Evolutionary conservation across 2,329 filamentous ascomycete genomes (phyloP), one percentile per base, ranked within the genome.

Genomic region (Aspergillus tubingensis): DNA sequence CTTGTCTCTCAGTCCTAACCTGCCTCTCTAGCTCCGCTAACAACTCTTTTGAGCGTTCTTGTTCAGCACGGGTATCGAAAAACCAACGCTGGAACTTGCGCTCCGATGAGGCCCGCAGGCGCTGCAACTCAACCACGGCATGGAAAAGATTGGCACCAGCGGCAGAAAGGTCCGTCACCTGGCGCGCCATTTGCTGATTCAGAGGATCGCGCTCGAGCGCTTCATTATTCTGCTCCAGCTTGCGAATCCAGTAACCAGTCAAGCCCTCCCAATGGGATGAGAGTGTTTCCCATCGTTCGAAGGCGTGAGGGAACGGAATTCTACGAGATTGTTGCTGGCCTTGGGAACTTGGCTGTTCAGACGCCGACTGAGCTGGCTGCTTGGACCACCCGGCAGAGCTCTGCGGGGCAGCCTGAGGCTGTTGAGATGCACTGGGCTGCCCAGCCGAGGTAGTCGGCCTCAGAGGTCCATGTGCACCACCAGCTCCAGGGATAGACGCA

Each of bases 31-130:
- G 79, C 72, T 93, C 86, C 3, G 87, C 92, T 59, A 92, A 91
- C 39, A 90, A 83, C 76, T 98, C 95, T 66, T 91, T 89, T 53
- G 88, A 85, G 27, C 90, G 88, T 79, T 98, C 95, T 66, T 96
- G 87, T 67, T 98, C 93, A 32, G 89, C 85, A 54, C 93, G 85
- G 7, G 93, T 96, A 74, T 99, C 95, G 68, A 96, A 96, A 78
- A 98, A 98, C 95, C 95, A 99, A 54, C 95, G 86, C 77, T 99
- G 95, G 70, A 99, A 99, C 74, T 98, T 98, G 65, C 95, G 88
- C 77, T 99, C 95, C 0, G 94, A 98, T 58, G 92, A 96, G 39
- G 95, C 95, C 47, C 95, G 90, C 25, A 99, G 83, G 30, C 95
- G 88, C 75, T 99, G 95, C 49, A 99, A 81, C 76, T 99, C 95